Evolutionary conservation across 441 rosid genomes (phyloP).

Genomic region (Populus hybrid): DNA sequence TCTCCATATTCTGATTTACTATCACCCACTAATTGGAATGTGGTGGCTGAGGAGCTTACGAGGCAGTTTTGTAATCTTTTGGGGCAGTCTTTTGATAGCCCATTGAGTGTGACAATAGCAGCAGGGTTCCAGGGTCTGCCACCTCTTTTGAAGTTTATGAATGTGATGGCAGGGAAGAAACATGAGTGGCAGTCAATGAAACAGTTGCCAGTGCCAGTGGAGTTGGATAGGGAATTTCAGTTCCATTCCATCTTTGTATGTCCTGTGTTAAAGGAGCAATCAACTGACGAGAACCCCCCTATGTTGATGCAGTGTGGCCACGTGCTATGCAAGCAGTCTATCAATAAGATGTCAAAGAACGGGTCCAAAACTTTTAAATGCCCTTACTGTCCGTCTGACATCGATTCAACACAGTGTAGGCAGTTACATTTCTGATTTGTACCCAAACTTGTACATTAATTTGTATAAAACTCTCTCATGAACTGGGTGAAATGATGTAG

Average conservation of each 20-base stretch:
- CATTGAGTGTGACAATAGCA: constrained; percentile 42
- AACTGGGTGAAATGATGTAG: constrained; percentile 8
- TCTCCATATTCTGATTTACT: constrained; percentile 42
- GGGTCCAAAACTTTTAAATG: constrained; percentile 43
- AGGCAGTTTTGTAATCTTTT: constrained; percentile 41
- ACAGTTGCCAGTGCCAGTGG: constrained; percentile 40
- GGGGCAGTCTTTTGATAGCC: constrained; percentile 46
- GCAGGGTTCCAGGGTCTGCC: constrained; percentile 51
- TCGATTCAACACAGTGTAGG: constrained; percentile 36
- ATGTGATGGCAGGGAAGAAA: constrained; percentile 43
- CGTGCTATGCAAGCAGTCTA: constrained; percentile 51
- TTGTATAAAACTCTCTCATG: constrained; percentile 1
- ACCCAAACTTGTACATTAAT: neutral
- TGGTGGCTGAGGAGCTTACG: constrained; percentile 37
- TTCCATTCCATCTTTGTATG: constrained; percentile 53
- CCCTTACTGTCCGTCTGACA: constrained; percentile 47
- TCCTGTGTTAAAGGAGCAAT: constrained; percentile 53
- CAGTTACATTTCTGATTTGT: constrained; percentile 31
- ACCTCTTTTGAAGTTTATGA: constrained; percentile 44
- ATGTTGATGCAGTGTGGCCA: constrained; percentile 53
- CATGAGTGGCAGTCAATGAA: constrained; percentile 51
- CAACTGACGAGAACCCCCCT: constrained; percentile 47
- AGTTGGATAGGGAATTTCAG: constrained; percentile 45
- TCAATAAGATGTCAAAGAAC: constrained; percentile 50
- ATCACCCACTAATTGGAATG: constrained; percentile 36